Evolutionary conservation across 805 yeast genomes (phyloP).

Genomic region (Phaffomyces thermotolerans): DNA sequence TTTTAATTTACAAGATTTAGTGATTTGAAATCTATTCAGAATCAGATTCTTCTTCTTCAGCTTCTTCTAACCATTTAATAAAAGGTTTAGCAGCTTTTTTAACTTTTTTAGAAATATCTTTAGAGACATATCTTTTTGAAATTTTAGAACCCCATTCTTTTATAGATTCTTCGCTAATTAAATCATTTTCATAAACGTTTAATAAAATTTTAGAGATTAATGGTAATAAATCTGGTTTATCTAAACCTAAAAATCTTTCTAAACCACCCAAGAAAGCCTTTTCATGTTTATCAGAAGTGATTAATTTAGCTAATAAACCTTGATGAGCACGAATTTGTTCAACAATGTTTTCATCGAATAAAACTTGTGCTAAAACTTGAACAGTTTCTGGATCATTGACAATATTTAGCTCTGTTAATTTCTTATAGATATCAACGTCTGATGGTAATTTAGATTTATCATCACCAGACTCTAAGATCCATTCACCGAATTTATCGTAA

Average conservation of each 20-base stretch:
- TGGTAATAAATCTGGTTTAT: slow-evolving; percentile 64
- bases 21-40: slow-evolving; percentile 3
- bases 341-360: slow-evolving; percentile 73
- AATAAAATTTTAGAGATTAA: slow-evolving; percentile 75
- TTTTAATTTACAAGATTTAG: not conserved
- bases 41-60: slow-evolving; percentile 57
- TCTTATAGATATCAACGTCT: slow-evolving; percentile 90
- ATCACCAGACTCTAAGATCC: slow-evolving; percentile 57
- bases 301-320: slow-evolving; percentile 75
- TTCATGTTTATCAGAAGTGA: slow-evolving; percentile 64
- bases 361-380: slow-evolving; percentile 86
- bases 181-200: slow-evolving; percentile 74
- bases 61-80: slow-evolving; percentile 89
- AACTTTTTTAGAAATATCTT: slow-evolving; percentile 86
- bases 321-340: slow-evolving; percentile 68
- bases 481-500: slow-evolving; percentile 79
- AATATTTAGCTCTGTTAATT: slow-evolving; percentile 74
- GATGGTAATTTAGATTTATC: slow-evolving; percentile 58
- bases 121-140: slow-evolving; percentile 88
- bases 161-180: slow-evolving; percentile 77
- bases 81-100: slow-evolving; percentile 96
- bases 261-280: slow-evolving; percentile 91
- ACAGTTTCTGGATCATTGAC: slow-evolving; percentile 66
- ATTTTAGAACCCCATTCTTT: slow-evolving; percentile 84
- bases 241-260: slow-evolving; percentile 85